phyloP scores from a whole-genome alignment of 2,329 filamentous ascomycete species.

The Thielaviopsis ethacetica region DNA sequence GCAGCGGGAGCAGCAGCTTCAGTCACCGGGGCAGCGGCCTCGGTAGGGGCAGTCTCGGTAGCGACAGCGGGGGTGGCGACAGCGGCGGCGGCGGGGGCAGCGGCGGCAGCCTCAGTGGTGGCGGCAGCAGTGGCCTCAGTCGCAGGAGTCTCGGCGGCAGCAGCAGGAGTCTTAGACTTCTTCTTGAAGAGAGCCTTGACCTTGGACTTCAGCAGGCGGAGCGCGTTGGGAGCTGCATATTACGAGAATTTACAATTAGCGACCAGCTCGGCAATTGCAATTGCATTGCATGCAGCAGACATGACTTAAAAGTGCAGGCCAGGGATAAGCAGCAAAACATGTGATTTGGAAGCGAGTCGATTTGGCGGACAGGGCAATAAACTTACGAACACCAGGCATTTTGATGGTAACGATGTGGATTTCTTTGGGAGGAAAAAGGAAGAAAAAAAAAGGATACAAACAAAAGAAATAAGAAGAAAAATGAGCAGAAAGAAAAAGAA shows the following conservation, averaged over 20 bases:
- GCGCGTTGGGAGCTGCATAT: conserved; percentile 29
- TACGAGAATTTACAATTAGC: background rate
- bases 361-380: too few relatives aligned
- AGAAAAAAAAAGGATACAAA: background rate
- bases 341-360: background rate
- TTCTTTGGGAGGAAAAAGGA: background rate
- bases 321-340: background rate
- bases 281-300: background rate
- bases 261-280: background rate
- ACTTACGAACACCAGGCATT: conserved; percentile 12
- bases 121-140: background rate
- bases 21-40: background rate
- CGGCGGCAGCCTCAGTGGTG: background rate
- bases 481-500: background rate
- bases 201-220: conserved; percentile 40
- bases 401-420: background rate
- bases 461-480: conserved; percentile 1
- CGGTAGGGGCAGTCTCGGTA: background rate
- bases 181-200: conserved; percentile 37
- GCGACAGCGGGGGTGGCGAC: conserved; percentile 14
- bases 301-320: background rate
- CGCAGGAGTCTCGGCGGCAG: background rate
- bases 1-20: background rate
- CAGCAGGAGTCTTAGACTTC: conserved; percentile 19
- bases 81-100: conserved; percentile 14